phyloP scores from a whole-genome alignment of 139 green algal genomes.

The Tetradesmus lagerheimii region DNA sequence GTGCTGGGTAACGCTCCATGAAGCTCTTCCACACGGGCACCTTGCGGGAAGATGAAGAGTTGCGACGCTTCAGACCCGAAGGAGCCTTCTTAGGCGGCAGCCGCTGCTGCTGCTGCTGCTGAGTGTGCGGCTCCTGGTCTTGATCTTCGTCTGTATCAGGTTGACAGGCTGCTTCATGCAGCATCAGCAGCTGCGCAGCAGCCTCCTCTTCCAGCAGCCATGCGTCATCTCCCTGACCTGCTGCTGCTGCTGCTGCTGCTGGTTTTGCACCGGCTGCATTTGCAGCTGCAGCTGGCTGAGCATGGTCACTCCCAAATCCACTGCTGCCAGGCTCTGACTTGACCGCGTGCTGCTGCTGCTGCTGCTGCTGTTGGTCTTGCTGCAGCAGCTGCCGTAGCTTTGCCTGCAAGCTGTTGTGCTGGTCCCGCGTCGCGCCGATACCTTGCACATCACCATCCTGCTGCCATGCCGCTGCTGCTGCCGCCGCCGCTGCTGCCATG shows the following conservation, averaged over 20 bases:
- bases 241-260: slow-evolving; percentile 20
- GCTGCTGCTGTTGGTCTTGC: background rate
- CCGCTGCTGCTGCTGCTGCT: slow-evolving; percentile 10
- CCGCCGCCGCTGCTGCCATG: background rate
- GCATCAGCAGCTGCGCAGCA: slow-evolving; percentile 13
- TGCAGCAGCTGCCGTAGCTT: background rate
- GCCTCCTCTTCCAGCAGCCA: background rate
- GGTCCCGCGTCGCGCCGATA: background rate
- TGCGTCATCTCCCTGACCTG: background rate
- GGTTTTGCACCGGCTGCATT: background rate
- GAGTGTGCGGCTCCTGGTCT: background rate
- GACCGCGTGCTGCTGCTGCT: background rate
- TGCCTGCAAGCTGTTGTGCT: background rate
- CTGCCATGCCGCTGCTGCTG: background rate
- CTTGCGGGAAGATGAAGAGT: background rate
- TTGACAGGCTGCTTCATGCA: slow-evolving; percentile 27
- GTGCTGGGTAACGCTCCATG: background rate
- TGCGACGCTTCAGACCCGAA: background rate
- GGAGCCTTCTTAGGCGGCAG: background rate
- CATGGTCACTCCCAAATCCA: background rate
- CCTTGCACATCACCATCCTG: background rate
- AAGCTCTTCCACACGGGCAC: background rate
- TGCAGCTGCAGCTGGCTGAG: background rate
- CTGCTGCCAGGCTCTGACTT: background rate
- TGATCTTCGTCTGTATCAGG: background rate